phyloP scores from a whole-genome alignment of 495 filamentous ascomycete genomes.

The Penicillium egyptiacum region DNA sequence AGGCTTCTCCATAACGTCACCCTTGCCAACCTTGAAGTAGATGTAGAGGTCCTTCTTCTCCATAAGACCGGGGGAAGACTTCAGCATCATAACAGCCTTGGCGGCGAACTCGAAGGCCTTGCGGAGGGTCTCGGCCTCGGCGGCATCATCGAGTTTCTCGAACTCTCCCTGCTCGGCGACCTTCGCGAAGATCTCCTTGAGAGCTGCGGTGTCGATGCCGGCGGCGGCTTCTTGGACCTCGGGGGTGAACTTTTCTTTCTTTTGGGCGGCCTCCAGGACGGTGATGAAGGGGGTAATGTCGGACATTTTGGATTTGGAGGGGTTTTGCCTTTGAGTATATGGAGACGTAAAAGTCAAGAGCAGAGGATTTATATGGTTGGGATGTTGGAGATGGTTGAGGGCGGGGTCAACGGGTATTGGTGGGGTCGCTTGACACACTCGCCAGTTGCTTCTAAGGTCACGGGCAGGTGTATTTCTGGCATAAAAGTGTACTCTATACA shows the following conservation, averaged over 20 bases:
- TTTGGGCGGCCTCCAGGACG: constrained; percentile 35
- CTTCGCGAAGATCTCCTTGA: constrained; percentile 28
- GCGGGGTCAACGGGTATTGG: constrained; percentile 17
- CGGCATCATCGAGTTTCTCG: constrained; percentile 20
- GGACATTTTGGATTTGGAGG: constrained; percentile 31
- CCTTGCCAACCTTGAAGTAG: constrained; percentile 57
- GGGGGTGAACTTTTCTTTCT: constrained; percentile 33
- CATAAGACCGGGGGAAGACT: constrained; percentile 47
- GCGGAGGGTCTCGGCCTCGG: constrained; percentile 21
- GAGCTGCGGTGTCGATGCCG: constrained; percentile 29
- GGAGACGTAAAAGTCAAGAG: neutral
- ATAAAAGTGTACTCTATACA: too few species aligned
- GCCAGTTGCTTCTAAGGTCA: constrained; percentile 20
- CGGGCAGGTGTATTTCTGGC: too few species aligned
- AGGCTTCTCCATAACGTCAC: constrained; percentile 45
- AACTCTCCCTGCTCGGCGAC: constrained; percentile 22
- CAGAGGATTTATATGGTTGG: constrained; percentile 18
- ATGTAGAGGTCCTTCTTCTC: constrained; percentile 59
- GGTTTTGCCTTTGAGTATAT: constrained; percentile 1
- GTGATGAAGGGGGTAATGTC: constrained; percentile 33
- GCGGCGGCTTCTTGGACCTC: constrained; percentile 34
- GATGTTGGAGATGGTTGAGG: constrained; percentile 18
- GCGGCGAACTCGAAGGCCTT: constrained; percentile 41
- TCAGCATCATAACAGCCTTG: constrained; percentile 61
- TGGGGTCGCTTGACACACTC: constrained; percentile 26